Evolutionary conservation across 768 basidiomycete genomes (phyloP).

Genomic region (Kwoniella sp.): DNA sequence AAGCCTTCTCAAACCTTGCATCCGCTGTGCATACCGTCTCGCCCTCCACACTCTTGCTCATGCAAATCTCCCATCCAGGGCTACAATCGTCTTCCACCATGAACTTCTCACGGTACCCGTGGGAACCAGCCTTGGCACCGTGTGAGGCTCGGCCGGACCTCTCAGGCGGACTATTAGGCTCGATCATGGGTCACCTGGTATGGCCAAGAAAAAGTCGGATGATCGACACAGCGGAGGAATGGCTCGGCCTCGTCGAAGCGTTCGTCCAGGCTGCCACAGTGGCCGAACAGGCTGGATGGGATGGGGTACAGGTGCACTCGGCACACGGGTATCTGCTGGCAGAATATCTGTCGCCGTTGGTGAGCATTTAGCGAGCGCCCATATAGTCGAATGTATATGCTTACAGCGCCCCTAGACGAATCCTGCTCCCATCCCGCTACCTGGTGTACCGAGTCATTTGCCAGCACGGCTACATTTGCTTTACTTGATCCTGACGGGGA

Average conservation of each 20-base stretch:
- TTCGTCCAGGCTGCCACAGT: conserved; percentile 68
- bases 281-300: conserved; percentile 68
- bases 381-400: not conserved
- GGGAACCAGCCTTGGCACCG: conserved; percentile 64
- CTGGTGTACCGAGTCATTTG: conserved; percentile 25
- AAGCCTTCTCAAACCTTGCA: conserved; percentile 20
- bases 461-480: conserved; percentile 34
- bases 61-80: conserved; percentile 76
- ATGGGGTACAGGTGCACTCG: conserved; percentile 75
- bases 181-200: conserved; percentile 61
- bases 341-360: conserved; percentile 38
- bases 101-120: conserved; percentile 61
- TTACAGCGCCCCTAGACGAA: conserved; percentile 26
- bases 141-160: conserved; percentile 52
- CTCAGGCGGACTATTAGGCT: conserved; percentile 49
- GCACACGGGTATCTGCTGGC: conserved; percentile 45
- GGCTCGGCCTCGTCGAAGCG: conserved; percentile 58
- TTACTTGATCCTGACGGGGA: conserved; percentile 31
- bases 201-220: conserved; percentile 50
- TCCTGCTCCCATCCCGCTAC: conserved; percentile 26
- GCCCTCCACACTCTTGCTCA: conserved; percentile 57
- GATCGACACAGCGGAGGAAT: conserved; percentile 62
- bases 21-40: not conserved
- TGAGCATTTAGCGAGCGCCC: conserved; percentile 8
- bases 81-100: conserved; percentile 74